Conservation (phyloP, 139 green algal species). For the Trebouxia sp. region DNA sequence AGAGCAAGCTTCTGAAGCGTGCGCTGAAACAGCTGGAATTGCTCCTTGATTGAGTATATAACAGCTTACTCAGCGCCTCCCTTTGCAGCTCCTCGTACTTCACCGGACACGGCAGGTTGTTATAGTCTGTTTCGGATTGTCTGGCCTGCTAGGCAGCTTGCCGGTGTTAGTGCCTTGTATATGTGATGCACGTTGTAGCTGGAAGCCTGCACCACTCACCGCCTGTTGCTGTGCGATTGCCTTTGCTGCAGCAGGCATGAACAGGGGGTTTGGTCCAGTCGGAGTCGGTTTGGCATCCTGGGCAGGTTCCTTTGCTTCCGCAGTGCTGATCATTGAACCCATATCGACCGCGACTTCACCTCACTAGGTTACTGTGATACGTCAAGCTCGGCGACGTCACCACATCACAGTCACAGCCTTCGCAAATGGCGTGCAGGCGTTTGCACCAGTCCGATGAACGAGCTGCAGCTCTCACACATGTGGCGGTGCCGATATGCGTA, state of each 20-base stretch:
- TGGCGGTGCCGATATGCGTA: neutral
- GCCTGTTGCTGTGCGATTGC: conserved; percentile 4
- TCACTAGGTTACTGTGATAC: neutral
- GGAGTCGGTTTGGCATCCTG: neutral
- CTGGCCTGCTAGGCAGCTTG: neutral
- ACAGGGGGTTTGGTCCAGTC: neutral
- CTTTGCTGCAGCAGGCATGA: neutral
- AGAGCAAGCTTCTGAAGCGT: too few relatives aligned
- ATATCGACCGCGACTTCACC: neutral
- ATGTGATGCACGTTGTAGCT: neutral
- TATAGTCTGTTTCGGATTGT: conserved; percentile 41
- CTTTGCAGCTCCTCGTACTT: conserved; percentile 94
- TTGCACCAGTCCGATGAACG: neutral
- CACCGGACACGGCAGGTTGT: conserved; percentile 80
- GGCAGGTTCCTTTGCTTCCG: conserved; percentile 5
- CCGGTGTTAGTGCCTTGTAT: neutral
- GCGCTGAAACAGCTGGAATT: too few relatives aligned
- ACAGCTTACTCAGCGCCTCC: conserved; percentile 92
- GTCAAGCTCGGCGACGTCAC: too few relatives aligned
- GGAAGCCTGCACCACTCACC: neutral
- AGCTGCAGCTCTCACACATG: neutral
- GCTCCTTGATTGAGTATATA: too few relatives aligned
- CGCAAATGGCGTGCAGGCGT: too few relatives aligned
- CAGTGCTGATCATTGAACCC: conserved; percentile 14
- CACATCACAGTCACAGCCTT: neutral